Evolutionary conservation across 495 filamentous ascomycete species (phyloP), one percentile per base, ranked within the genome.

Genomic region (Aspergillus saccharolyticus): DNA sequence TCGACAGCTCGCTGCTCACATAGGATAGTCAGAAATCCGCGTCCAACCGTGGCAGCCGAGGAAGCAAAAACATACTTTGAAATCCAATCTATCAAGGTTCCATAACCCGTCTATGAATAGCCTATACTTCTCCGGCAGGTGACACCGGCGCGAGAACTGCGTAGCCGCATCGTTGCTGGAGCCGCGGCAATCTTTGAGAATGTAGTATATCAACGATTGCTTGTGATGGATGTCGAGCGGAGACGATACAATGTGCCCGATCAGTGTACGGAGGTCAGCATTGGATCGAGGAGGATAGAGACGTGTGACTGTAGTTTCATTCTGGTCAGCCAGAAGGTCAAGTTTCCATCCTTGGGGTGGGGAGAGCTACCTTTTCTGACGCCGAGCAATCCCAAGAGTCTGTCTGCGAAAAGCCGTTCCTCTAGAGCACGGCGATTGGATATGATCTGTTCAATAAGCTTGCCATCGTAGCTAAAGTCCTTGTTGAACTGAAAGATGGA

Each of bases 101-200:
- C 89, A 92, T n/a, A 94, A 71, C 3, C 89, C 89, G 56, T 86
- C 84, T 67, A 92, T 89, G 55, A 89, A 86, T 24, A 88, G 82
- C 60, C 81, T 82, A 65, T 90, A 92, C 58, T 85, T 86, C 19
- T 78, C 70, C 0, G 89, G 88, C 16, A 85, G 69, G 59, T 84
- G 81, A 18, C 82, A 84, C 22, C 69, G 64, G 42, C 77, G 73
- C 25, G 86, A 81, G 60, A 83, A 82, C 8, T 74, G 70, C 3
- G 71, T 66, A 2, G 80, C 73, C 20, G 77, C 64, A 44, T 80
- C 76, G n/a, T 39, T 39, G 12, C 70, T 73, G 7, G 78, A 63
- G 43, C 77, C 74, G 63, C 84, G 84, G 69, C 84, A 80, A 67
- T 92, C 88, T 62, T 88, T 86, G 14, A 92, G 80, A 54, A 94